phyloP scores from a whole-genome alignment of 495 filamentous ascomycete species.

The Mycothermus thermophilus region DNA sequence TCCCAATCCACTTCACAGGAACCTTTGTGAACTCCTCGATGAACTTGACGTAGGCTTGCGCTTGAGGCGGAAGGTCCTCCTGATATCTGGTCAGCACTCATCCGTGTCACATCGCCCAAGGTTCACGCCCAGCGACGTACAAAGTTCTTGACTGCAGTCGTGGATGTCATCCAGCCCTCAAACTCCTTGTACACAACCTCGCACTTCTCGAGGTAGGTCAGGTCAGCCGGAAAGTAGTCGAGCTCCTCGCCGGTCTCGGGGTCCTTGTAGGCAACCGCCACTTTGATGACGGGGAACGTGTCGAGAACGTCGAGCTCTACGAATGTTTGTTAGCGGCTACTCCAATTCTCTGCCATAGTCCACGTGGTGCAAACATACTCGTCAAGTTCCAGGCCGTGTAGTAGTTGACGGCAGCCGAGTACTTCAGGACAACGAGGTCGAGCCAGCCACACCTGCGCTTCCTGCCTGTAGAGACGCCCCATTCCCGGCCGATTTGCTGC shows the following conservation, averaged over 20 bases:
- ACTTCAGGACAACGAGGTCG: slow-evolving; percentile 74
- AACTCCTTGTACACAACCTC: slow-evolving; percentile 59
- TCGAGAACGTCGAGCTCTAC: slow-evolving; percentile 64
- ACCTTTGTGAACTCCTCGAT: slow-evolving; percentile 59
- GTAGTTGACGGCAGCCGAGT: slow-evolving; percentile 57
- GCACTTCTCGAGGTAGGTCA: slow-evolving; percentile 23
- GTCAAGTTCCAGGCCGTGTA: slow-evolving; percentile 73
- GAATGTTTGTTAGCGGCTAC: slow-evolving; percentile 1
- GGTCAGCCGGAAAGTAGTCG: slow-evolving; percentile 26
- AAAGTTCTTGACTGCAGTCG: slow-evolving; percentile 28
- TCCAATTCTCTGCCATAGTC: background rate
- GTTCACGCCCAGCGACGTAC: slow-evolving; percentile 3
- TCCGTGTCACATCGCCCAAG: background rate
- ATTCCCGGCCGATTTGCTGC: slow-evolving; percentile 37
- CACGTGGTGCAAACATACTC: slow-evolving; percentile 27
- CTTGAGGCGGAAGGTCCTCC: slow-evolving; percentile 60
- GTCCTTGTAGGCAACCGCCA: slow-evolving; percentile 58
- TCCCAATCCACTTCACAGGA: slow-evolving; percentile 62
- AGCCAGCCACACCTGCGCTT: slow-evolving; percentile 80
- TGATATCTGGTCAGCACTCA: slow-evolving; percentile 21
- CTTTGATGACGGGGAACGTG: slow-evolving; percentile 64
- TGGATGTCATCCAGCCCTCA: slow-evolving; percentile 64
- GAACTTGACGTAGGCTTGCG: slow-evolving; percentile 60
- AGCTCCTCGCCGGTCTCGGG: slow-evolving; percentile 25
- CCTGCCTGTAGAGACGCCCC: slow-evolving; percentile 72